Conservation (phyloP, 208 protist species). For the Acanthamoeba royreba region DNA sequence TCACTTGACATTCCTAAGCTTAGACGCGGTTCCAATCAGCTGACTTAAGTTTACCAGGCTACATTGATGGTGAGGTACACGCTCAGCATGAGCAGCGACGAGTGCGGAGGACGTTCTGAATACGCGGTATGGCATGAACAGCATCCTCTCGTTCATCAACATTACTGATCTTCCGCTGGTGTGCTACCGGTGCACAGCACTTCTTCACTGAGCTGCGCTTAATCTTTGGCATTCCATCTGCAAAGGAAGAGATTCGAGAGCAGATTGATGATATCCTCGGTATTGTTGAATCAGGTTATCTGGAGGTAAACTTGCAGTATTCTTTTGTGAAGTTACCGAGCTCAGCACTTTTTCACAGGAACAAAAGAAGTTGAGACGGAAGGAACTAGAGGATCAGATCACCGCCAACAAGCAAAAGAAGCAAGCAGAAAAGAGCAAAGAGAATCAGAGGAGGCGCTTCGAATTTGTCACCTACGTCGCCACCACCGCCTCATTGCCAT, state of each 20-base stretch:
- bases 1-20: background rate
- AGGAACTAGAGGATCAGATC: background rate
- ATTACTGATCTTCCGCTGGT: background rate
- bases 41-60: background rate
- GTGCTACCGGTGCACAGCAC: background rate
- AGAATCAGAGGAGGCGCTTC: background rate
- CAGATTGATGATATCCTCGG: background rate
- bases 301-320: background rate
- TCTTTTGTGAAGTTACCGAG: background rate
- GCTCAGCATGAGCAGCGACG: slow-evolving; percentile 31
- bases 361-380: slow-evolving; percentile 7
- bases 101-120: slow-evolving; percentile 6
- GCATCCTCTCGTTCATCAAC: background rate
- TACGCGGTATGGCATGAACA: background rate
- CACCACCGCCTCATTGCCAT: background rate
- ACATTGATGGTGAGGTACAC: slow-evolving; percentile 35
- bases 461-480: background rate
- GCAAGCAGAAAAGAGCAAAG: background rate
- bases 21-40: background rate
- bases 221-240: background rate
- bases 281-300: background rate
- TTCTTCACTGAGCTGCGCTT: background rate
- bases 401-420: background rate
- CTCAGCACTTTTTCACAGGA: background rate
- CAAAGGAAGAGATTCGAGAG: slow-evolving; percentile 15